Conservation (phyloP, 1,139 yeast species). For the Blastobotrys apis region DNA sequence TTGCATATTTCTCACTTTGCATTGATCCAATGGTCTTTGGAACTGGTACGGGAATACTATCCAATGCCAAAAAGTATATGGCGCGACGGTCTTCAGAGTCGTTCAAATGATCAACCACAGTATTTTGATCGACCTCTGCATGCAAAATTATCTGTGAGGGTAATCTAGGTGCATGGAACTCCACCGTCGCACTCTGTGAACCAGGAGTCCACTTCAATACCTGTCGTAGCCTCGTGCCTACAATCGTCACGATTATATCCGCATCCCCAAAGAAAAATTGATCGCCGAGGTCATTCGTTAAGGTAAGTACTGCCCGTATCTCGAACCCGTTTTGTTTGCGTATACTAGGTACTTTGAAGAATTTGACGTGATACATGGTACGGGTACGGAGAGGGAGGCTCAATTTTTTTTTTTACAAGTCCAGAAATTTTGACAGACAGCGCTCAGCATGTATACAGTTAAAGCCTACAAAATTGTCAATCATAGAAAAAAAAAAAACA, state of each 20-base stretch:
- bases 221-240: not conserved
- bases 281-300: constrained; percentile 36
- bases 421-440: constrained; percentile 6
- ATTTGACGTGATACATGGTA: constrained; percentile 28
- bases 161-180: constrained; percentile 4
- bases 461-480: not conserved
- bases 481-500: not conserved
- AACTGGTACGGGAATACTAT: constrained; percentile 4
- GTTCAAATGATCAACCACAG: constrained; percentile 10
- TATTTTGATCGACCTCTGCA: constrained; percentile 9
- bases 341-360: constrained; percentile 26
- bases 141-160: constrained; percentile 1
- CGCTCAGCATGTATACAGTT: not conserved
- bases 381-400: too few relatives aligned
- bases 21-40: not conserved
- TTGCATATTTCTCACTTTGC: constrained; percentile 11
- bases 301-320: constrained; percentile 26
- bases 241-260: constrained; percentile 13
- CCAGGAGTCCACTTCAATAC: constrained; percentile 20
- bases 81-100: constrained; percentile 12
- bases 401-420: too few relatives aligned
- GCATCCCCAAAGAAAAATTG: constrained; percentile 29
- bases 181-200: constrained; percentile 12
- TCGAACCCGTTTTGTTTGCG: constrained; percentile 12
- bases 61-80: constrained; percentile 9